Evolutionary conservation across 345 rosid species (phyloP), one percentile per base, ranked within the genome.

Genomic region (Populus ilicifolia): DNA sequence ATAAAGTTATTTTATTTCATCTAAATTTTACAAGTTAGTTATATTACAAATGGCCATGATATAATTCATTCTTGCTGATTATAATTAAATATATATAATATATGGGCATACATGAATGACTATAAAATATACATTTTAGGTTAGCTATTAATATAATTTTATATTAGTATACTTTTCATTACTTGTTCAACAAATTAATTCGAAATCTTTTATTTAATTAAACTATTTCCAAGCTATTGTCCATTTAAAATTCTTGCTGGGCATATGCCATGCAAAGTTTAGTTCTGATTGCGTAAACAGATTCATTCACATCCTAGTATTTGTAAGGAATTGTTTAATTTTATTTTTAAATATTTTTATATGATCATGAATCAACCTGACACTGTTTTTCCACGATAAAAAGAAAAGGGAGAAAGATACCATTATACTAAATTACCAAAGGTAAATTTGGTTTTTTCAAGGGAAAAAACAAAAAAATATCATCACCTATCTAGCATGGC

Each of bases 71-170:
- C 70, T 61, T 20, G 79, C 59, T 75, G 39, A 65, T 25, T 33
- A 56, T 30, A 33, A 33, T 27, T 27, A 27, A 27, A 65, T 38
- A 67, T 14, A 27, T 27, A 27, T 27, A 33, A 33, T 33, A 33
- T 3, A 33, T 4, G 4, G 44, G 67, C 18, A 39, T 18, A 12
- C 64, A 56, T 69, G 59, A 20, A 54, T 48, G 36, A 69, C 39
- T 56, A 76, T 36, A 76, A 54, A 68, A 77, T 69, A 41, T 46
- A 52, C 54, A 68, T 36, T 43, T 43, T 77, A 77, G 70, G 69
- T 44, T 29, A 77, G 63, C 75, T 27, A 43, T 39, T 69, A 41
- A 16, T 12, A 10, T 17, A 30, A 10, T 48, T 71, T 71, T 71
- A 9, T 71, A 23, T 8, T 43, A 14, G 23, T 23, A 5, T 4